phyloP scores from a whole-genome alignment of 306 rosid species.

The Cicer arietinum region DNA sequence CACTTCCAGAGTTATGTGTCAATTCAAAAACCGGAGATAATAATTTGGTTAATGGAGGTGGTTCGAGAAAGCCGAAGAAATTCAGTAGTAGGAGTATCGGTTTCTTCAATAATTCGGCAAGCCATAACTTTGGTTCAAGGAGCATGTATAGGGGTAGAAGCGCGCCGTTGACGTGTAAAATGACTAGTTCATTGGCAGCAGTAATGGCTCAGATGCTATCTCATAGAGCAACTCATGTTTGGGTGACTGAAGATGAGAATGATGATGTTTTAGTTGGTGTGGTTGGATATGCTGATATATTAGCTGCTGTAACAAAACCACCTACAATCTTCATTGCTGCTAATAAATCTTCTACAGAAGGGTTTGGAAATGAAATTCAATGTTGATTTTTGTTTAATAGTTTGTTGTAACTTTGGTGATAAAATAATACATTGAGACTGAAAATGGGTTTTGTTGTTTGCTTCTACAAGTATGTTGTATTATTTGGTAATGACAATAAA shows the following conservation, averaged over 20 bases:
- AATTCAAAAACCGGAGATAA: conserved; percentile 49
- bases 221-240: conserved; percentile 90
- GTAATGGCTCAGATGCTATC: conserved; percentile 99
- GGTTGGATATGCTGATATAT: conserved; percentile 82
- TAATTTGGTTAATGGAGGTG: conserved; percentile 51
- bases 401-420: conserved; percentile 26
- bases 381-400: conserved; percentile 39
- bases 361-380: conserved; percentile 61
- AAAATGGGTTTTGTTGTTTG: conserved; percentile 34
- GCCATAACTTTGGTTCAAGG: conserved; percentile 67
- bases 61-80: conserved; percentile 55
- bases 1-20: conserved; percentile 48
- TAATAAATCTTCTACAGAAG: conserved; percentile 60
- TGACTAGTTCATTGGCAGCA: conserved; percentile 92
- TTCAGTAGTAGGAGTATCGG: conserved; percentile 92
- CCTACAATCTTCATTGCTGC: conserved; percentile 52
- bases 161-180: conserved; percentile 84
- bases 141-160: conserved; percentile 97
- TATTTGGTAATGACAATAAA: background rate
- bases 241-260: conserved; percentile 81
- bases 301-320: conserved; percentile 84
- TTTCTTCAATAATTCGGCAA: conserved; percentile 60
- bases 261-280: conserved; percentile 88
- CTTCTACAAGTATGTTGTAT: conserved; percentile 18
- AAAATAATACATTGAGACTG: conserved; percentile 19